phyloP scores from a whole-genome alignment of 2,329 filamentous ascomycete genomes.

The Xylariaceae sp. region DNA sequence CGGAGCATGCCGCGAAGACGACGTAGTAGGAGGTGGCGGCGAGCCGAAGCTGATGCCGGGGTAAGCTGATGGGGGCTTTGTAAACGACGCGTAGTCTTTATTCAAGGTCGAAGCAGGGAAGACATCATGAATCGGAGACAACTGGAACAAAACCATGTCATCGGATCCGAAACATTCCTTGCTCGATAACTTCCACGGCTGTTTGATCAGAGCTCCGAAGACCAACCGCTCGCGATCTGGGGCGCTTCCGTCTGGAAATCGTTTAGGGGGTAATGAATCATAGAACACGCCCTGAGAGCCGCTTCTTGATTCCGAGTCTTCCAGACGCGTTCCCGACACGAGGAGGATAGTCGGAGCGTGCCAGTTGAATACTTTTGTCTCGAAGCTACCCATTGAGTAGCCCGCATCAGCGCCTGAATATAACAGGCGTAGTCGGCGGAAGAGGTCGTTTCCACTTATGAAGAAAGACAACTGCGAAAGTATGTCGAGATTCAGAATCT shows the following conservation, averaged over 20 bases:
- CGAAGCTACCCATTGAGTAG: constrained; percentile 73
- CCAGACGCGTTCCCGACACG: constrained; percentile 59
- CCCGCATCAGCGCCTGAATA: constrained; percentile 67
- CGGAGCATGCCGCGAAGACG: constrained; percentile 26
- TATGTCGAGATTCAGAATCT: constrained; percentile 60
- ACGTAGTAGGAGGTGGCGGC: constrained; percentile 46
- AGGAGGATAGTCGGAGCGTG: constrained; percentile 67
- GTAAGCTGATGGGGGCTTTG: constrained; percentile 54
- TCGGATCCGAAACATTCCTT: constrained; percentile 63
- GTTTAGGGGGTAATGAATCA: constrained; percentile 57
- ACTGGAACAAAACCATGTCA: constrained; percentile 63
- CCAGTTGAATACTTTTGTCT: constrained; percentile 73
- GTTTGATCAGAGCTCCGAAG: constrained; percentile 61
- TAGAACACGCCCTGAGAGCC: constrained; percentile 54
- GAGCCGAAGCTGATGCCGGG: constrained; percentile 62
- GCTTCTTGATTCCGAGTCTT: constrained; percentile 39
- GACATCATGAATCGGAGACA: constrained; percentile 66
- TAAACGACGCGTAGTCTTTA: constrained; percentile 64
- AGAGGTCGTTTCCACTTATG: constrained; percentile 58
- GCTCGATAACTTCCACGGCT: constrained; percentile 65
- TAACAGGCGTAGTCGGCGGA: constrained; percentile 58
- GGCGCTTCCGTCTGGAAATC: constrained; percentile 47
- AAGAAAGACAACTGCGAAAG: constrained; percentile 71
- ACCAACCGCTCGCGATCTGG: constrained; percentile 48
- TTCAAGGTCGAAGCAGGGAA: constrained; percentile 61